These are phyloP conservation scores for Hypoxylon sp. DNA, from an alignment of 2,329 filamentous ascomycete species.

Conservation along the genomic window DNA sequence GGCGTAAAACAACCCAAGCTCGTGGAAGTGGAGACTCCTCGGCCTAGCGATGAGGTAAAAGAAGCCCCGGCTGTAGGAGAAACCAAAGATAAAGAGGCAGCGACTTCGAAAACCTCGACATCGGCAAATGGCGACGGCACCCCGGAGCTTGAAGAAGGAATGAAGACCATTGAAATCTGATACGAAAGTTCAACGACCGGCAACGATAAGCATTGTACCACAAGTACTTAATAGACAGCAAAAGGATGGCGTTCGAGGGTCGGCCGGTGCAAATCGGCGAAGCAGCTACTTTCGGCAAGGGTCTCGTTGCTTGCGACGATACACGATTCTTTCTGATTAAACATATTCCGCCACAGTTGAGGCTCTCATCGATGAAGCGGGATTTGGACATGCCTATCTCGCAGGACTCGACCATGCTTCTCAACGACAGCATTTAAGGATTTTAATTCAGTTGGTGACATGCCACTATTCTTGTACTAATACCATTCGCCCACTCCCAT, in stretches of 20 bases:
- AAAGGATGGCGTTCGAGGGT: constrained; percentile 51
- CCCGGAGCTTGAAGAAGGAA: constrained; percentile 64
- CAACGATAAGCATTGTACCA: constrained; percentile 50
- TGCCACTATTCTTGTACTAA: constrained; percentile 52
- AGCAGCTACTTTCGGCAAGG: constrained; percentile 30
- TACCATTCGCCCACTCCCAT: constrained; percentile 42
- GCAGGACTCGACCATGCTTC: constrained; percentile 16
- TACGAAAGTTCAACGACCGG: constrained; percentile 48
- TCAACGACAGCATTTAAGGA: constrained; percentile 30
- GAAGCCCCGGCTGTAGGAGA: constrained; percentile 55
- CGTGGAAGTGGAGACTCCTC: constrained; percentile 70
- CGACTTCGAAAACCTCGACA: constrained; percentile 50
- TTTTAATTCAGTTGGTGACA: constrained; percentile 40
- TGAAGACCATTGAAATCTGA: constrained; percentile 76
- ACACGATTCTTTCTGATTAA: constrained; percentile 30
- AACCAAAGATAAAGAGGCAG: constrained; percentile 58
- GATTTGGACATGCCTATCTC: constrained; percentile 33
- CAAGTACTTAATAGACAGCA: constrained; percentile 51
- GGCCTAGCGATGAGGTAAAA: constrained; percentile 62
- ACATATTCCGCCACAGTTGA: constrained; percentile 27
- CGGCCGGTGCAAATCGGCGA: constrained; percentile 41
- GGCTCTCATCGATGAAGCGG: constrained; percentile 26
- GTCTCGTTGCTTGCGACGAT: constrained; percentile 31
- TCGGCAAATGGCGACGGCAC: constrained; percentile 61
- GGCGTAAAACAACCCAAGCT: constrained; percentile 64